Conservation (phyloP, 1,139 yeast genomes). For the Hyphopichia burtonii region DNA sequence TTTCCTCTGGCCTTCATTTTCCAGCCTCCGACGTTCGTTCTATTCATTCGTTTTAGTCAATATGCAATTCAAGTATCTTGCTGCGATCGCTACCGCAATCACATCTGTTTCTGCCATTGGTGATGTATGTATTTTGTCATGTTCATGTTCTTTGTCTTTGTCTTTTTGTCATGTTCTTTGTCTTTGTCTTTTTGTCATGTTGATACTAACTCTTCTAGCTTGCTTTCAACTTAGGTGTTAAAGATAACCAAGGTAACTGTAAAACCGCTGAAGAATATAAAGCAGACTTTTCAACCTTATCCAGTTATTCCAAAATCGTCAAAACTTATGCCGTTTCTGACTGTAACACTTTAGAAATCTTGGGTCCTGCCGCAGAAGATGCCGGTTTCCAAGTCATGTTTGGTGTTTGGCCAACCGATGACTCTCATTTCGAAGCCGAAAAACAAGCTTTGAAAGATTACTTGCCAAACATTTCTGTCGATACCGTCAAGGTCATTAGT, state of each 20-base stretch:
- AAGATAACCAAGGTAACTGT: conserved; percentile 68
- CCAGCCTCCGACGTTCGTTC: background rate
- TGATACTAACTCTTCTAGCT: conserved; percentile 25
- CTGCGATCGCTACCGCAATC: conserved; percentile 36
- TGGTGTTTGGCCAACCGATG: conserved; percentile 92
- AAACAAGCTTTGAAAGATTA: conserved; percentile 63
- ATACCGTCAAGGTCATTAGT: conserved; percentile 67
- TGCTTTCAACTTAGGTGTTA: conserved; percentile 82
- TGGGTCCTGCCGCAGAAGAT: conserved; percentile 83
- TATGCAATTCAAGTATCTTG: conserved; percentile 43
- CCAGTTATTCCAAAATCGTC: conserved; percentile 56
- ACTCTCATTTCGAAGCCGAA: conserved; percentile 68
- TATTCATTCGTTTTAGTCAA: conserved; percentile 5
- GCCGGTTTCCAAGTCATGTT: conserved; percentile 72
- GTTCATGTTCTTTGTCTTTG: background rate
- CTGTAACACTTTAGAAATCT: conserved; percentile 77
- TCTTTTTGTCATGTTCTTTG: no score
- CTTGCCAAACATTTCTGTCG: conserved; percentile 67
- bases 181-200: background rate
- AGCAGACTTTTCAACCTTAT: conserved; percentile 57
- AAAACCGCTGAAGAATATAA: conserved; percentile 67
- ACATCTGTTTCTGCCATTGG: conserved; percentile 43
- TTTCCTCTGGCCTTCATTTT: background rate
- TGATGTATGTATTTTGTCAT: conserved; percentile 32
- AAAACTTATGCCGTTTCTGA: conserved; percentile 86